Conservation (phyloP, 768 basidiomycete species). For the Cubamyces lactineus region DNA sequence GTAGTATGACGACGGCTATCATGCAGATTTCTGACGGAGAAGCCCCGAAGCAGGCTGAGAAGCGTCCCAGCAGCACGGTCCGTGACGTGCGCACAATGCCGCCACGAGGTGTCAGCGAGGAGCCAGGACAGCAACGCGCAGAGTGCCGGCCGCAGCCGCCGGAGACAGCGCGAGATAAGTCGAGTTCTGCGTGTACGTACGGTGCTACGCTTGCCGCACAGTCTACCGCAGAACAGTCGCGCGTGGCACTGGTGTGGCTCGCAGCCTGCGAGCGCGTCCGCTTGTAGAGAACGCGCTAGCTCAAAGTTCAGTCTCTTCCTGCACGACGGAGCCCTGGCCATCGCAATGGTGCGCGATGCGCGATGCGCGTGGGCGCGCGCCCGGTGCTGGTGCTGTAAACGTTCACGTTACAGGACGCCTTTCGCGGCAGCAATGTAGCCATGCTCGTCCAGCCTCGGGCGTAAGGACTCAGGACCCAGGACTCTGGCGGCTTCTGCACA, state of each 20-base stretch:
- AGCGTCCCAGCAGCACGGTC: slow-evolving; percentile 4
- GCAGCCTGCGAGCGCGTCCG: slow-evolving; percentile 13
- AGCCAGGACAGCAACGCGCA: neutral
- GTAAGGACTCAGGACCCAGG: too few species aligned
- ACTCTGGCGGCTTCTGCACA: too few species aligned
- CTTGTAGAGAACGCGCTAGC: slow-evolving; percentile 11
- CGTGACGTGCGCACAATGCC: slow-evolving; percentile 17
- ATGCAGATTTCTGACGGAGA: slow-evolving; percentile 25
- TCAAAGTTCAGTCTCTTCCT: too few species aligned
- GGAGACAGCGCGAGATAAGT: too few species aligned
- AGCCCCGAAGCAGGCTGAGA: slow-evolving; percentile 17
- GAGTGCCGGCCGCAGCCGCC: neutral
- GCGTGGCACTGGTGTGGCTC: too few species aligned
- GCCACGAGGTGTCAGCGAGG: slow-evolving; percentile 23
- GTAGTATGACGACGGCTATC: slow-evolving; percentile 26
- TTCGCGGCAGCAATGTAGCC: slow-evolving; percentile 8
- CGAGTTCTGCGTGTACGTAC: too few species aligned
- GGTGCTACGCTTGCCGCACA: neutral
- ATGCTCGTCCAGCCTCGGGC: neutral
- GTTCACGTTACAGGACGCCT: neutral
- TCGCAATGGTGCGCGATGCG: too few species aligned
- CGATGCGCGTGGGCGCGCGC: too few species aligned
- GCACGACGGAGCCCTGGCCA: too few species aligned
- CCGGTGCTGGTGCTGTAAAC: too few species aligned
- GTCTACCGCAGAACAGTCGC: too few species aligned